phyloP scores from a whole-genome alignment of 2,329 filamentous ascomycete species.

The Phialophora macrospora region DNA sequence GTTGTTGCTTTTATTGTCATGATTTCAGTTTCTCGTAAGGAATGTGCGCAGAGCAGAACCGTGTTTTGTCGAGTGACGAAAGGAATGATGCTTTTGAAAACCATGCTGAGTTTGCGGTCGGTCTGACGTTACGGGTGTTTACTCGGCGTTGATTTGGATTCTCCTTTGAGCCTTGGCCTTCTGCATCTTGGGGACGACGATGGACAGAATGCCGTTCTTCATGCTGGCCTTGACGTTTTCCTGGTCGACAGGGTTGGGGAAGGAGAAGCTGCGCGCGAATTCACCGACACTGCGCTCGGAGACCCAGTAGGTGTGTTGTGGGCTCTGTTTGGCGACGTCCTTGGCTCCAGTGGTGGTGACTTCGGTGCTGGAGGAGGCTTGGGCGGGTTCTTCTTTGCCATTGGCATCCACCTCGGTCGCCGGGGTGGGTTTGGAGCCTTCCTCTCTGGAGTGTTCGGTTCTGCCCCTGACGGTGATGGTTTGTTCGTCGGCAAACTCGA shows the following conservation, averaged over 20 bases:
- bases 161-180: slow-evolving; percentile 38
- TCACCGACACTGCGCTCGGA: slow-evolving; percentile 64
- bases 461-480: slow-evolving; percentile 54
- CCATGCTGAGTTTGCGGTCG: not conserved
- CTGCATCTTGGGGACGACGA: slow-evolving; percentile 63
- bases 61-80: not conserved
- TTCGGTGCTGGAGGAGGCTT: slow-evolving; percentile 38
- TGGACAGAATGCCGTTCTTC: slow-evolving; percentile 64
- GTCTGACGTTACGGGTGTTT: slow-evolving; percentile 2
- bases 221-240: slow-evolving; percentile 66
- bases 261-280: slow-evolving; percentile 64
- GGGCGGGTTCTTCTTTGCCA: slow-evolving; percentile 21
- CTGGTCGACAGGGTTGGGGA: slow-evolving; percentile 63
- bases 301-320: slow-evolving; percentile 60
- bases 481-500: slow-evolving; percentile 55
- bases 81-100: not conserved
- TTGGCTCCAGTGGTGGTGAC: slow-evolving; percentile 34
- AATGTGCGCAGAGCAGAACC: not conserved
- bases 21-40: slow-evolving; percentile 4
- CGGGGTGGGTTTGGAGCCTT: slow-evolving; percentile 26
- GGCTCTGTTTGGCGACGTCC: slow-evolving; percentile 43
- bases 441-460: slow-evolving; percentile 46
- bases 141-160: slow-evolving; percentile 31
- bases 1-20: not conserved
- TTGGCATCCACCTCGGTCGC: slow-evolving; percentile 2